Percentiles rank a stretch among this genome's conserved stretches.
Evolutionary conservation across 2,329 filamentous ascomycete genomes (phyloP).

Genomic region (Neonectria ditissima): DNA sequence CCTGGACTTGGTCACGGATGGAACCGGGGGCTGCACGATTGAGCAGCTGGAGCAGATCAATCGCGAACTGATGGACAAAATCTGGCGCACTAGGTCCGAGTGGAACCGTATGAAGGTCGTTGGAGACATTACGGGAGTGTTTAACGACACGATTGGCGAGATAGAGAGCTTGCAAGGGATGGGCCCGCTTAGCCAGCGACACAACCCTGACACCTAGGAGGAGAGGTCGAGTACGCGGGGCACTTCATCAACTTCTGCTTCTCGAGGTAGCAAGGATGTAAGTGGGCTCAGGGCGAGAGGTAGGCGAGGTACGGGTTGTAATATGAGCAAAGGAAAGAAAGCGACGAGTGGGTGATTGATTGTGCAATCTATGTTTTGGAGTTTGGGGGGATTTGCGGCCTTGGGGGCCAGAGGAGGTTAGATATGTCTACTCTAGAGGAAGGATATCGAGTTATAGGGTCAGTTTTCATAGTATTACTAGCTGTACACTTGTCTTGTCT

Average conservation of each 20-base stretch:
- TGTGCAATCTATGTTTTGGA: constrained; percentile 35
- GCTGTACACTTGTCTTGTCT: constrained; percentile 35
- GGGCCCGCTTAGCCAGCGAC: constrained; percentile 57
- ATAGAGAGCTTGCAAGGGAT: constrained; percentile 68
- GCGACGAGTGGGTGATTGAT: constrained; percentile 31
- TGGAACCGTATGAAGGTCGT: constrained; percentile 86
- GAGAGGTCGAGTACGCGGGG: constrained; percentile 3
- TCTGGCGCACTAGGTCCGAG: constrained; percentile 83
- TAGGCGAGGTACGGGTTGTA: constrained; percentile 8
- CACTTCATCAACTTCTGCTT: neutral
- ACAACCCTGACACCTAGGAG: constrained; percentile 27
- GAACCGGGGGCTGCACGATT: constrained; percentile 83
- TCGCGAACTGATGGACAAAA: constrained; percentile 87
- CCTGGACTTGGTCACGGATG: constrained; percentile 71
- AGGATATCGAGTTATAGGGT: constrained; percentile 36
- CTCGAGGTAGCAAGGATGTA: neutral
- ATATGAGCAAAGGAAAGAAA: constrained; percentile 20
- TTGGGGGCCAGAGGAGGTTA: constrained; percentile 34
- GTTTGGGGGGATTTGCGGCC: constrained; percentile 35
- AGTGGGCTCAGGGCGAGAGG: neutral
- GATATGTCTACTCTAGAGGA: constrained; percentile 40
- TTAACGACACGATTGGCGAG: constrained; percentile 80
- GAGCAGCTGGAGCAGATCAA: constrained; percentile 97
- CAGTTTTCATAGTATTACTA: constrained; percentile 23
- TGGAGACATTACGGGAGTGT: constrained; percentile 71